Conservation (phyloP, 1,139 yeast species). For the Pneumocystis wakefieldiae region DNA sequence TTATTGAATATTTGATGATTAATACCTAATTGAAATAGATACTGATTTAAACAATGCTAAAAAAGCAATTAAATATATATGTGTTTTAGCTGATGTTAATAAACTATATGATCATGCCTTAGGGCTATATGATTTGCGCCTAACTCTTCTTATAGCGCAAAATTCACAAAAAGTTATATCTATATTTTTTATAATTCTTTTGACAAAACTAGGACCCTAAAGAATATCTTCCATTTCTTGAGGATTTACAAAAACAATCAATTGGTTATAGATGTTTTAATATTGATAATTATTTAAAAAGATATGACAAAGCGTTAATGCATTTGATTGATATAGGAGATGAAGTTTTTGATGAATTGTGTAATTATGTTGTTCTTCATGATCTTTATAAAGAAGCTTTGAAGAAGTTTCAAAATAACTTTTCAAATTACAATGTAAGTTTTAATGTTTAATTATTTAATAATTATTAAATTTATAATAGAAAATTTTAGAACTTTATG, state of each 20-base stretch:
- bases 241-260: slow-evolving; percentile 53
- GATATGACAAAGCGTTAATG: slow-evolving; percentile 49
- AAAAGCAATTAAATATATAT: slow-evolving; percentile 59
- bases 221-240: slow-evolving; percentile 86
- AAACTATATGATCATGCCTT: slow-evolving; percentile 64
- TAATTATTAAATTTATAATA: slow-evolving; percentile 17
- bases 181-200: neutral
- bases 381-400: slow-evolving; percentile 60
- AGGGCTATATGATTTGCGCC: slow-evolving; percentile 66
- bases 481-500: slow-evolving; percentile 33
- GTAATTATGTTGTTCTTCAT: slow-evolving; percentile 58
- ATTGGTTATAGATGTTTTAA: slow-evolving; percentile 54
- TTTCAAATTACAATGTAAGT: neutral
- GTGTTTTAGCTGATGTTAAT: slow-evolving; percentile 84
- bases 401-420: slow-evolving; percentile 14
- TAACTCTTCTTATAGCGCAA: slow-evolving; percentile 77
- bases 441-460: neutral
- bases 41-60: slow-evolving; percentile 27
- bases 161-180: slow-evolving; percentile 56
- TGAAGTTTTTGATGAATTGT: slow-evolving; percentile 41
- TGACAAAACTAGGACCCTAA: slow-evolving; percentile 49
- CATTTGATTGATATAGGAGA: slow-evolving; percentile 42
- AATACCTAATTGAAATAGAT: slow-evolving; percentile 16
- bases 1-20: neutral
- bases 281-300: slow-evolving; percentile 66